Evolutionary conservation across 441 rosid genomes (phyloP), one percentile per base, ranked within the genome.

Genomic region (Pelargonium fulgidum): DNA sequence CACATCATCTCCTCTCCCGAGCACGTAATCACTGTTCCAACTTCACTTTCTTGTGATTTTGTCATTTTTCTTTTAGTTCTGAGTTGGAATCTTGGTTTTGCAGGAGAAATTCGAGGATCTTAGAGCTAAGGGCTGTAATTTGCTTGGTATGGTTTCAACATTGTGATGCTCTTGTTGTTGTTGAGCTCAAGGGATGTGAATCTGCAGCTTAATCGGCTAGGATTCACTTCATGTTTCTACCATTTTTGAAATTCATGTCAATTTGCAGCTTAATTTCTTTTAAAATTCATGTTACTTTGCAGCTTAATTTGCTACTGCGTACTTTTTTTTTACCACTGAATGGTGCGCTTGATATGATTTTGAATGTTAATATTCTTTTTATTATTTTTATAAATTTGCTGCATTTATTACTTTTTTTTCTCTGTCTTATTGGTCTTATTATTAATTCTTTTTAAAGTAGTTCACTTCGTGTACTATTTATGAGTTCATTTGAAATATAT

Each of bases 101-200:
- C 89, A 92, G 98, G 99, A 91, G 87, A 95, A 91, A 74, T 89
- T 92, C 62, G 85, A 82, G 79, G 90, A 84, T 84, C 97, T 95
- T 76, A 84, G 82, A 82, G 86, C 89, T 7, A 89, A 86, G 79
- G 91, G 90, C 19, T 95, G 97, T 66, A 87, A 87, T 80, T 83
- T 92, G 79, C 78, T 95, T 13, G 99, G 99, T 95, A 77, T 29
- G 22, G 44, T 62, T 50, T 72, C 41, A 9, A 19, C 20, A 42
- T 16, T 70, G 62, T 26, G 42, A 1, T 4, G 42, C 20, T 26
- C 41, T 36, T 4, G 41, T 36, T 36, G 41, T 36, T 36, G 41
- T 36, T 36, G 41, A 36, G 8, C 41, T 36, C 0, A 36, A 36
- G 4, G 1, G 41, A 36, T 36, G 41, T 6, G 7, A 1, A 20